Base-by-base conservation (phyloP, 192 early-diverging fungal genomes). In the Rhizophagus sp. region DNA sequence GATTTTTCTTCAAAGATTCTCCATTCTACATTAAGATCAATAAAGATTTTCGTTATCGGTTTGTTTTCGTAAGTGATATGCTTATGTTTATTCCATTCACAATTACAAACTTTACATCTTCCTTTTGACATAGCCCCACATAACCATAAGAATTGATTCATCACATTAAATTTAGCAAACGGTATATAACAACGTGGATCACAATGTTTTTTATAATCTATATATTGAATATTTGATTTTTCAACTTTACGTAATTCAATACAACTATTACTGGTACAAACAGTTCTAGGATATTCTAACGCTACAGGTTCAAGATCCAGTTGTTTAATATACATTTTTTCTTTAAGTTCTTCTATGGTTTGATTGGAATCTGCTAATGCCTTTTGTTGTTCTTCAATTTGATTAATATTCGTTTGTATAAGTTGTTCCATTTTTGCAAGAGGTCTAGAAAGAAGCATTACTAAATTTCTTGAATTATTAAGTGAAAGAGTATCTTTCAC, bases 41-140 rank as follows among this genome's bases (percentile, higher is more conserved):
- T 67, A 17, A 57, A 73, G 67, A 75, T 62, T 70, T 81, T 79
- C 30, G 73, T 63, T 62, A 81, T 62, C 22, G 62, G 67, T 57
- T 11, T 78, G n/a, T 66, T 62, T 27, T 81, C 80, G 11, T 75
- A 75, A 36, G 33, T 78, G 44, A 81, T 67, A 52, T 79, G 78
- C 78, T 79, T 84, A 78, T 81, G 83, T 63, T 73, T 76, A 47
- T 73, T 69, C 83, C 80, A 84, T 8, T 19, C 7, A 61, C 83
- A 84, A 41, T 57, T 47, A 73, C 83, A 84, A 27, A 49, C 44
- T 52, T 7, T 39, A 74, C 83, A 84, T 15, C 3, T 81, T n/a
- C 63, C 74, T 10, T 66, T 65, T 36, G 34, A 36, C 77, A 84
- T 84, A 41, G 80, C 83, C 25, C 25, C 49, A 66, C 83, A 84